Percentiles rank a stretch among this genome's conserved stretches.
Conservation (phyloP, 2,329 filamentous ascomycete genomes). For the Aspergillus hortae region DNA sequence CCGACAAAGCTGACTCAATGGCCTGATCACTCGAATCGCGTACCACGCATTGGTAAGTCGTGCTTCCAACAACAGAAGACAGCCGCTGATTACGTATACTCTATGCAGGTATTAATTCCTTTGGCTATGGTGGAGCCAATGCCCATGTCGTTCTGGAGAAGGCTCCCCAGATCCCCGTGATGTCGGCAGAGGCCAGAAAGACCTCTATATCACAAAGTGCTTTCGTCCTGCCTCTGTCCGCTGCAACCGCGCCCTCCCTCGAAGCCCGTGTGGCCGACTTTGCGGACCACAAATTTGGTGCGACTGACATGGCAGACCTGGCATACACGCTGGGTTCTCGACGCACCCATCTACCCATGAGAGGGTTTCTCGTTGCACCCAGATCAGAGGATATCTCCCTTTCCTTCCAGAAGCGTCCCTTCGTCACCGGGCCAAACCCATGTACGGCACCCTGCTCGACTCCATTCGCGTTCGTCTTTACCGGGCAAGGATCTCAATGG, state of each 20-base stretch:
- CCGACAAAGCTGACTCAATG: background rate
- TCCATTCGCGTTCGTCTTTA: constrained; percentile 30
- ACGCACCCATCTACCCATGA: background rate
- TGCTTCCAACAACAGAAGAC: too few species aligned
- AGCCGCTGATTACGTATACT: too few species aligned
- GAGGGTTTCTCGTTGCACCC: background rate
- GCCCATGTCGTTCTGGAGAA: constrained; percentile 40
- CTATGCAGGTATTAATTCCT: constrained; percentile 39
- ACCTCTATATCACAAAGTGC: too few species aligned
- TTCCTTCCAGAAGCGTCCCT: too few species aligned
- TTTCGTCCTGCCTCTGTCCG: background rate
- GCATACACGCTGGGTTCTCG: constrained; percentile 9
- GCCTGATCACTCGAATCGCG: constrained; percentile 1
- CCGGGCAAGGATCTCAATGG: constrained; percentile 36
- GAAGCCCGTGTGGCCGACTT: too few species aligned
- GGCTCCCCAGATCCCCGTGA: background rate
- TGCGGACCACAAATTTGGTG: background rate
- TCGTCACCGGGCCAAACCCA: too few species aligned
- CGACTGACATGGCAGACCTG: constrained; percentile 3
- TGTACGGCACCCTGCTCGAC: too few species aligned
- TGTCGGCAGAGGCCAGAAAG: too few species aligned
- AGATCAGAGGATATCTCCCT: background rate
- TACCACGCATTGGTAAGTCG: too few species aligned
- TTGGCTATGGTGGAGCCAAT: constrained; percentile 47
- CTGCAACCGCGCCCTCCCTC: background rate